Evolutionary conservation across 306 rosid species (phyloP), one percentile per base, ranked within the genome.

Genomic region (Acacia acuminata): DNA sequence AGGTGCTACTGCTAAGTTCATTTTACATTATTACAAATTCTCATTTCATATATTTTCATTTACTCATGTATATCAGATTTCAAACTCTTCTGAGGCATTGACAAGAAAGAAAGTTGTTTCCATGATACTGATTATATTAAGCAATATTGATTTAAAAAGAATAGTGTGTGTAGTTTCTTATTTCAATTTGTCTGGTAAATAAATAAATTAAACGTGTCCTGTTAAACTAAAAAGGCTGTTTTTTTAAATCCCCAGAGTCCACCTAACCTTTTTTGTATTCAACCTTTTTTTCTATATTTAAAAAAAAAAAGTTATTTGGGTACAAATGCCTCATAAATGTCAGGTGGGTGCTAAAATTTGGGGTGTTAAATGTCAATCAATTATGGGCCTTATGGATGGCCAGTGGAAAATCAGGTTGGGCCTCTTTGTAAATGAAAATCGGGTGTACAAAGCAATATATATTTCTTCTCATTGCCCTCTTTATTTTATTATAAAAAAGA

Each of bases 71-170:
- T 8, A n/a, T n/a, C 3, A 6, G 20, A 25, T 63, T 25, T 27
- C 12, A 63, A 63, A 64, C 42, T 30, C 40, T 63, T 12, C 8
- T 27, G 12, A 12, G 3, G 40, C 1, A 19, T 81, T 45, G 32
- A 55, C 81, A 71, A 50, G 82, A 76, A 67, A 61, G 63, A 51
- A 78, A 68, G 61, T 60, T 60, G 79, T 84, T 69, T 19, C 22
- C 16, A 40, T 69, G 5, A 20, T 40, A 10, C 24, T n/a, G 4
- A 10, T 70, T 70, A 30, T 64, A 14, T 36, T 34, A 19, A 38
- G 22, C 25, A 9, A 9, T 17, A 19, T 67, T 7, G 36, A 4
- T 64, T 67, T 66, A 36, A 17, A 7, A 36, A 36, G 17, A 63
- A 14, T 38, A 6, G 42, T 6, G 42, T 7, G 42, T 38, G 42